Evolutionary conservation across 2,329 filamentous ascomycete genomes (phyloP), one percentile per base, ranked within the genome.

Genomic region (Fusarium humuli): DNA sequence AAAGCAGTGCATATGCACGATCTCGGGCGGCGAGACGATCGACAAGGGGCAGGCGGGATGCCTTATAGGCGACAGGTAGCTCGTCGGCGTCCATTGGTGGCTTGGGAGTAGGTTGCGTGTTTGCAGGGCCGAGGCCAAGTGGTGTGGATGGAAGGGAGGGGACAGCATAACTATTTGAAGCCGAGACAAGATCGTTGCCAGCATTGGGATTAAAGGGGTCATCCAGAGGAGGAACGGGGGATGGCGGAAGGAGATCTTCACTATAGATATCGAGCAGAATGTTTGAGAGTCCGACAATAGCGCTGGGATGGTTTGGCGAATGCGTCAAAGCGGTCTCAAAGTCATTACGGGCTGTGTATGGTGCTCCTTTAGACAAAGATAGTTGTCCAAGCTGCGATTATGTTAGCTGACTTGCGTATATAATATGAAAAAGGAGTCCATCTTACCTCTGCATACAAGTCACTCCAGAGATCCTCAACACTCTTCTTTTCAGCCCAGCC

Each of bases 1-100:
- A 92, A 5, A 99, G 84, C 18, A 99, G 85, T 14, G 91, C 92
- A 76, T 94, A 96, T 0, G 96, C 96, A 53, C 96, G 88, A 77
- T 98, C 96, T 22, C 95, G 90, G 18, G 94, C 93, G 6, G 94
- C 93, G n/a, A 98, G 88, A 13, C 94, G 89, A 78, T 96, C 94
- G 34, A 94, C 85, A 18, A 91, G 86, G 18, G 91, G 92, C 6
- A 94, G 86, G 2, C 90, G 89, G 55, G 85, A 85, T 42, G 83
- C 86, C 80, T 83, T 87, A 79, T 85, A 88, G 42, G 83, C 85
- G 40, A 82, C 84, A 9, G 84, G 83, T 5, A 88, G 82, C 60
- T 81, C 78, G 49, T 83, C 81, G 37, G 80, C 79, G 22, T 78
- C 76, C 25, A 77, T 72, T 3, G 64, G 59, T 59, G 68, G 18